A percentile compares a stretch with the other conserved stretches of the same genome.
These are phyloP conservation scores for Anthoceros angustus DNA, from an alignment of 225 moss, liverwort and hornwort genomes.

Conservation along the genomic window DNA sequence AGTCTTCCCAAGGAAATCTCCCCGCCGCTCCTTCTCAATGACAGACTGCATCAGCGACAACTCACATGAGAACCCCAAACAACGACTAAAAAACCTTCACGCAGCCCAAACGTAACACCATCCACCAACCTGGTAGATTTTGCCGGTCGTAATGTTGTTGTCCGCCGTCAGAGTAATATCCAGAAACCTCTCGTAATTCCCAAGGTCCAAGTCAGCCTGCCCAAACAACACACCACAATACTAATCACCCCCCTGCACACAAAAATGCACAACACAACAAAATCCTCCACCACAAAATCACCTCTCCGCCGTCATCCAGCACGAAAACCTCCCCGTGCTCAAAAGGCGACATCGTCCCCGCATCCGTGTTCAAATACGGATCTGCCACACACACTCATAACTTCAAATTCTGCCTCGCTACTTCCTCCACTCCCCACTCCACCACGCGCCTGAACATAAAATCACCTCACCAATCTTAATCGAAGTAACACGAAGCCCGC, in stretches of 20 bases:
- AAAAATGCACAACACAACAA: not conserved
- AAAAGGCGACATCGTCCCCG: not conserved
- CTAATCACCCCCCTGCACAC: not conserved
- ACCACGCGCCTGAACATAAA: not conserved
- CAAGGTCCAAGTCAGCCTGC: conserved; percentile 19
- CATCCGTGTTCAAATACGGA: conserved; percentile 4
- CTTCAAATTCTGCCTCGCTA: not conserved
- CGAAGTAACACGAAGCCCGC: not conserved
- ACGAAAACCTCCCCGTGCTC: conserved; percentile 3
- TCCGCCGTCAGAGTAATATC: conserved; percentile 17
- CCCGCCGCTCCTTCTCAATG: conserved; percentile 78
- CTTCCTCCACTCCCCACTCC: not conserved
- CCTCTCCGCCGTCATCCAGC: not conserved
- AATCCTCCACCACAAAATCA: not conserved
- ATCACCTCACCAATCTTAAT: not conserved
- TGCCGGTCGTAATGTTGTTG: conserved; percentile 18
- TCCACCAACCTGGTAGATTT: conserved; percentile 23
- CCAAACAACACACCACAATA: not conserved
- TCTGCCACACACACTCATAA: not conserved
- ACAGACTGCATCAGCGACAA: conserved; percentile 39
- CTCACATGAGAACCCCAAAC: not conserved
- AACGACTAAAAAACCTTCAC: not conserved
- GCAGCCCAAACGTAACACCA: not conserved
- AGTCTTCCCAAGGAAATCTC: conserved; percentile 79
- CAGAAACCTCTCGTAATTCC: conserved; percentile 20